Percentiles rank a stretch among this genome's conserved stretches.
phyloP scores from a whole-genome alignment of 768 basidiomycete genomes.

The Tephrocybe rancida region DNA sequence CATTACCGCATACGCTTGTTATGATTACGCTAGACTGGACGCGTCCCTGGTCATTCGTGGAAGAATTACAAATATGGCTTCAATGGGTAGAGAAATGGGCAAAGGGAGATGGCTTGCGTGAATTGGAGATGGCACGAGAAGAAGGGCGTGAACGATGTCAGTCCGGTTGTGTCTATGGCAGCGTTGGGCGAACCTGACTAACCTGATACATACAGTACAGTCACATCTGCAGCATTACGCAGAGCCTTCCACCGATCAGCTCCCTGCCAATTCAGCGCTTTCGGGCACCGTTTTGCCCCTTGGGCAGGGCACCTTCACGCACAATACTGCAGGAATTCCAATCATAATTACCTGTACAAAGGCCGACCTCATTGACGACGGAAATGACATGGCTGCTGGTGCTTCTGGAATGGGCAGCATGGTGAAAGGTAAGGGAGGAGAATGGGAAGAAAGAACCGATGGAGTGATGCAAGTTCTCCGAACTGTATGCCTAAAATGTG shows the following conservation, averaged over 20 bases:
- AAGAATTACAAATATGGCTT: conserved; percentile 85
- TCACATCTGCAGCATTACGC: conserved; percentile 88
- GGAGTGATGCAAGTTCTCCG: conserved; percentile 94
- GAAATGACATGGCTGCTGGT: conserved; percentile 71
- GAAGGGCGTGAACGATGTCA: conserved; percentile 83
- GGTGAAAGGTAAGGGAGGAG: conserved; percentile 89
- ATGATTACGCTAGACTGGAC: conserved; percentile 96
- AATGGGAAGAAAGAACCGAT: conserved; percentile 96
- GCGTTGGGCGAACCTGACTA: conserved; percentile 4
- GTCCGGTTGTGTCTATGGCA: conserved; percentile 32
- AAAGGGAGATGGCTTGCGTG: conserved; percentile 67
- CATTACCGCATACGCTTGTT: conserved; percentile 72
- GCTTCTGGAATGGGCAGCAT: conserved; percentile 85
- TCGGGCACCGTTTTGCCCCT: conserved; percentile 78
- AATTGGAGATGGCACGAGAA: conserved; percentile 74
- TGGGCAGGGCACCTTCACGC: conserved; percentile 81
- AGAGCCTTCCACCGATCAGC: conserved; percentile 72
- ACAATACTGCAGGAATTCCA: conserved; percentile 84
- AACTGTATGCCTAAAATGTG: conserved; percentile 91
- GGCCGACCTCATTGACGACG: conserved; percentile 90
- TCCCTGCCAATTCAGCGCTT: conserved; percentile 63
- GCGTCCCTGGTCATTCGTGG: conserved; percentile 87
- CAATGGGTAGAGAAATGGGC: conserved; percentile 84
- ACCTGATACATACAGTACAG: conserved; percentile 59
- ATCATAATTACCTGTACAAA: conserved; percentile 91